Evolutionary conservation across 179 eudicot genomes (phyloP).

Genomic region (Beta lomatogona): DNA sequence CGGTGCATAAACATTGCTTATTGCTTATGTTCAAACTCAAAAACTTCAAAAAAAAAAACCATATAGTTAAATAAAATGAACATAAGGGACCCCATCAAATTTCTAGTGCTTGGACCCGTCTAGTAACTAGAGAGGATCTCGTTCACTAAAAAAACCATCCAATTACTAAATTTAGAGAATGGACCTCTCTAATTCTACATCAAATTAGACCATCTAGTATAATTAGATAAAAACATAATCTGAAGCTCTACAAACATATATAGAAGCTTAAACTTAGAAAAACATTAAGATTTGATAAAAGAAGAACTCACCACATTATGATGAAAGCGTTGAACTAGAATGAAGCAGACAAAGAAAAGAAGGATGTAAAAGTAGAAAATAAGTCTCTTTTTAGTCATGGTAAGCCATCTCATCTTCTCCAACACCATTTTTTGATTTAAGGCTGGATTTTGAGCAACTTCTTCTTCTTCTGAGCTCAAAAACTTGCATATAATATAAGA

Average conservation of each 20-base stretch:
- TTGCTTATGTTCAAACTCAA: too few species aligned
- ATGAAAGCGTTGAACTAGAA: background rate
- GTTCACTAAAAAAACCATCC: too few species aligned
- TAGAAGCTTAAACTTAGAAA: too few species aligned
- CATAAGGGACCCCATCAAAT: too few species aligned
- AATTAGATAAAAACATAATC: too few species aligned
- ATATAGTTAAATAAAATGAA: too few species aligned
- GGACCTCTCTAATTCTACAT: too few species aligned
- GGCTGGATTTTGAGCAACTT: background rate
- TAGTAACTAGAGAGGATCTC: background rate
- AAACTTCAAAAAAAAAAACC: too few species aligned
- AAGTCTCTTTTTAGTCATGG: background rate
- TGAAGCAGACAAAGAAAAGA: conserved; percentile 6
- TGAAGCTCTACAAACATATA: too few species aligned
- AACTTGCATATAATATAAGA: background rate
- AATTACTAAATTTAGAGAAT: too few species aligned
- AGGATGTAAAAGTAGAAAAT: conserved; percentile 11
- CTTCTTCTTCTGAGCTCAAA: background rate
- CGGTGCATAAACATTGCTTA: background rate
- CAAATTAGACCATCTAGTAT: too few species aligned
- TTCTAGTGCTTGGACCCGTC: background rate
- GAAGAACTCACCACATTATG: conserved; percentile 1
- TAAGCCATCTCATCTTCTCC: background rate
- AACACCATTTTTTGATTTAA: background rate
- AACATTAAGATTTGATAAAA: too few species aligned